These are phyloP conservation scores for Fusarium lyarnte DNA, from an alignment of 2,329 filamentous ascomycete genomes.

Conservation along the genomic window DNA sequence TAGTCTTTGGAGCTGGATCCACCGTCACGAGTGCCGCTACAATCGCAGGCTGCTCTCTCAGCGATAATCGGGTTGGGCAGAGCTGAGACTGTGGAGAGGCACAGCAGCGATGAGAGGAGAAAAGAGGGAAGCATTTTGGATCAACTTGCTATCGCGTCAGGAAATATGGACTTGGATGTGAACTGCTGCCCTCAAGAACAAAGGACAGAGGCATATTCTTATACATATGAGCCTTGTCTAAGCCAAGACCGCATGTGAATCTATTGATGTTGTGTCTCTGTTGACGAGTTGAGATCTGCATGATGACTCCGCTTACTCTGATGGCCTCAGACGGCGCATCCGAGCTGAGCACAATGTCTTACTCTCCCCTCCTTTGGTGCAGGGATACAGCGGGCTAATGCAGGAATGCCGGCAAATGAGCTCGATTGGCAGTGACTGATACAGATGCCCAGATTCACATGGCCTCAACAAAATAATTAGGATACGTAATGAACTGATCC, in stretches of 20 bases:
- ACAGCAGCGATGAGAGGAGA: conserved; percentile 24
- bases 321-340: not conserved
- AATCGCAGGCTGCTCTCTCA: conserved; percentile 31
- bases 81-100: conserved; percentile 27
- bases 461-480: not conserved
- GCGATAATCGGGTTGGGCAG: conserved; percentile 5
- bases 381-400: not conserved
- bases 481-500: not conserved
- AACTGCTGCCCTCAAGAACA: fast-evolving
- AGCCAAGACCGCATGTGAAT: not conserved
- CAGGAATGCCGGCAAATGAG: conserved; percentile 8
- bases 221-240: not conserved
- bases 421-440: not conserved
- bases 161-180: no score
- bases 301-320: not conserved
- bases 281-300: conserved; percentile 4
- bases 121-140: conserved; percentile 30
- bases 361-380: not conserved
- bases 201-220: not conserved
- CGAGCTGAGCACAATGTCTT: conserved; percentile 15
- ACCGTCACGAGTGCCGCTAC: conserved; percentile 35
- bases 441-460: not conserved
- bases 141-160: not conserved
- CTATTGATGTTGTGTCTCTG: not conserved
- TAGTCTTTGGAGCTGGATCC: conserved; percentile 33